These are phyloP conservation scores for Candida cerambycidarum DNA, from an alignment of 805 yeast species.

Conservation along the genomic window DNA sequence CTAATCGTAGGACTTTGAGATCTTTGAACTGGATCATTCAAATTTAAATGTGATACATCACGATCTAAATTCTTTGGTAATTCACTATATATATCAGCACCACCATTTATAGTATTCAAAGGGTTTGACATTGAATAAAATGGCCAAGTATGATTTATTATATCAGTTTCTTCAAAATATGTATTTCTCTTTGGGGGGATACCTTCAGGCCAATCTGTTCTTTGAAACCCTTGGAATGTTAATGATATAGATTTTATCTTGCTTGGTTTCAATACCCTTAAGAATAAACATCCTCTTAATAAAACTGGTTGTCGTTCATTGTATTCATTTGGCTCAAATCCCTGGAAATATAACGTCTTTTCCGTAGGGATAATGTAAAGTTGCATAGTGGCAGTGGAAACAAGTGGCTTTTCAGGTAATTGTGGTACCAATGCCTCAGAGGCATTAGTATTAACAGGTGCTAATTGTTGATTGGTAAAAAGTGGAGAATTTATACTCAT, in stretches of 20 bases:
- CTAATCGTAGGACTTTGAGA: slow-evolving; percentile 11
- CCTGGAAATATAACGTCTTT: slow-evolving; percentile 75
- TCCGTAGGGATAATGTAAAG: slow-evolving; percentile 78
- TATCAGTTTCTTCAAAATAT: slow-evolving; percentile 60
- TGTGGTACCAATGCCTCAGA: slow-evolving; percentile 36
- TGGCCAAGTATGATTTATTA: slow-evolving; percentile 88
- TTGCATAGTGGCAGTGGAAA: slow-evolving; percentile 64
- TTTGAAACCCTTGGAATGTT: slow-evolving; percentile 62
- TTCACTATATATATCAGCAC: slow-evolving; percentile 48
- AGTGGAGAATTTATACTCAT: slow-evolving; percentile 23
- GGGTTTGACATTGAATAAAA: slow-evolving; percentile 50
- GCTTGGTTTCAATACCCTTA: slow-evolving; percentile 69
- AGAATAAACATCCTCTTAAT: slow-evolving; percentile 73
- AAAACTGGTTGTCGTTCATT: slow-evolving; percentile 71
- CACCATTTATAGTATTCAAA: slow-evolving; percentile 29
- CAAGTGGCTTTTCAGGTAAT: slow-evolving; percentile 56
- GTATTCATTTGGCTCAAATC: slow-evolving; percentile 68
- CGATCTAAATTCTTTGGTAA: slow-evolving; percentile 18
- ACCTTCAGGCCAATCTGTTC: slow-evolving; percentile 98
- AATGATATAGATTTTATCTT: slow-evolving; percentile 65
- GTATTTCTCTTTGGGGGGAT: slow-evolving; percentile 84
- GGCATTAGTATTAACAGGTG: slow-evolving; percentile 17
- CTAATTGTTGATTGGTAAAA: slow-evolving; percentile 27
- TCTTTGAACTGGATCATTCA: slow-evolving; percentile 28
- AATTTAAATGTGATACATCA: slow-evolving; percentile 38